These are phyloP conservation scores for Magnusiomyces sp. DNA, from an alignment of 1,139 yeast genomes.

Conservation along the genomic window DNA sequence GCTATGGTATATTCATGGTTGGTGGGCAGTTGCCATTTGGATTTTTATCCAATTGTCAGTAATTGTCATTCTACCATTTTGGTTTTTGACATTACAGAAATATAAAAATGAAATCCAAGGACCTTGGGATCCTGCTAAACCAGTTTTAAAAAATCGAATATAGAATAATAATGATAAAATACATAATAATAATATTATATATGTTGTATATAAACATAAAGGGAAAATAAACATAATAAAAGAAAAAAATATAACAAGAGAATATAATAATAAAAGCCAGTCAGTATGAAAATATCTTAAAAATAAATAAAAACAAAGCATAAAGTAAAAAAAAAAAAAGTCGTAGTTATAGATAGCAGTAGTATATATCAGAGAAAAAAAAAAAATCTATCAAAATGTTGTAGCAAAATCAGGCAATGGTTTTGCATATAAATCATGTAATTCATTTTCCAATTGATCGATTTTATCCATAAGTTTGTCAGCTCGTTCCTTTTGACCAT, in stretches of 20 bases:
- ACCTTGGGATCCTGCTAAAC: conserved; percentile 90
- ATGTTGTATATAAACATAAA: no score
- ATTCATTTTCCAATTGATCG: conserved; percentile 13
- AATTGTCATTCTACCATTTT: conserved; percentile 55
- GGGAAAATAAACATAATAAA: no score
- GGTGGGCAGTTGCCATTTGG: conserved; percentile 37
- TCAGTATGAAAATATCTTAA: no score
- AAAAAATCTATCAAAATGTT: not conserved
- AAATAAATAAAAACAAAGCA: not conserved
- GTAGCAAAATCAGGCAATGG: not conserved
- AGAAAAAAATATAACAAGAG: no score
- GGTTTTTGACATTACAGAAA: conserved; percentile 62
- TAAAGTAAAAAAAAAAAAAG: not conserved
- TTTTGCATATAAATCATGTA: conserved; percentile 9
- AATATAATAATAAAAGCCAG: no score
- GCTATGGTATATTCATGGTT: conserved; percentile 36
- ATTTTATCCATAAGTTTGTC: conserved; percentile 15
- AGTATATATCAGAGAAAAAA: no score
- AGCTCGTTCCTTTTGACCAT: conserved; percentile 14
- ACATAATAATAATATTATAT: no score
- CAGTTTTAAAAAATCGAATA: conserved; percentile 25
- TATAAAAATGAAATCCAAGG: conserved; percentile 86
- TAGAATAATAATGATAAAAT: no score
- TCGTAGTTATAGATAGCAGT: not conserved
- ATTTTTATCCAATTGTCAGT: conserved; percentile 40